Conservation (phyloP, 2,329 filamentous ascomycete genomes). For the Alternaria solani region DNA sequence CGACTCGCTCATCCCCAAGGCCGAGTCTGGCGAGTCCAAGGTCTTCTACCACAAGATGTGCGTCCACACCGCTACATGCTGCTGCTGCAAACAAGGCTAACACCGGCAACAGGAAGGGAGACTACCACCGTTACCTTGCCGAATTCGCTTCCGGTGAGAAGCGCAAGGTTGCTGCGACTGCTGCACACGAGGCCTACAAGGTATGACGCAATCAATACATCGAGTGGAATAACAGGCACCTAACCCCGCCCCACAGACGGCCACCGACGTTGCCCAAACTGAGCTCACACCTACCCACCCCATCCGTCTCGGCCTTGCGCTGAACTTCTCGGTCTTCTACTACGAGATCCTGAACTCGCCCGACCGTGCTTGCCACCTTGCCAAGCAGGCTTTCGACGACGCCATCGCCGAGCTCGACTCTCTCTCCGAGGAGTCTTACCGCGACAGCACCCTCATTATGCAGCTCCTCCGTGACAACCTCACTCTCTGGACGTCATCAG, state of each 20-base stretch:
- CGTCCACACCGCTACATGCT: conserved; percentile 50
- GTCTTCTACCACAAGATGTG: conserved; percentile 99
- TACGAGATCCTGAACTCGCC: conserved; percentile 99
- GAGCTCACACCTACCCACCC: conserved; percentile 97
- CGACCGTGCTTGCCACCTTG: conserved; percentile 95
- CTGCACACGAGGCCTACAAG: conserved; percentile 97
- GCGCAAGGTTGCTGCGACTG: conserved; percentile 86
- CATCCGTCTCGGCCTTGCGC: conserved; percentile 94
- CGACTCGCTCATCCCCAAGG: conserved; percentile 91
- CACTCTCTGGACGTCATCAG: conserved; percentile 96
- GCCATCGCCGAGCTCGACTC: conserved; percentile 99
- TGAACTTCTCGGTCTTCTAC: conserved; percentile 99
- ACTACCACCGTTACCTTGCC: conserved; percentile 94
- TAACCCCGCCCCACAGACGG: conserved; percentile 68
- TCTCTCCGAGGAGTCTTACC: conserved; percentile 96
- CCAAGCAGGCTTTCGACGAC: conserved; percentile 99
- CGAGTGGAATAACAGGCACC: conserved; percentile 21
- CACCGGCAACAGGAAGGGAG: conserved; percentile 78
- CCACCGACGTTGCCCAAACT: conserved; percentile 97
- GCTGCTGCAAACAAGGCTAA: conserved; percentile 24
- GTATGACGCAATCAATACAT: conserved; percentile 61
- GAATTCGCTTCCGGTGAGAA: conserved; percentile 94
- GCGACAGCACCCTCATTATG: conserved; percentile 99
- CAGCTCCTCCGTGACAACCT: conserved; percentile 98
- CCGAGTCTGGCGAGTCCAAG: conserved; percentile 97